A percentile compares a stretch with the other conserved stretches of the same genome.
phyloP scores from a whole-genome alignment of 2,329 filamentous ascomycete genomes.

The Plenodomus tracheiphilus region DNA sequence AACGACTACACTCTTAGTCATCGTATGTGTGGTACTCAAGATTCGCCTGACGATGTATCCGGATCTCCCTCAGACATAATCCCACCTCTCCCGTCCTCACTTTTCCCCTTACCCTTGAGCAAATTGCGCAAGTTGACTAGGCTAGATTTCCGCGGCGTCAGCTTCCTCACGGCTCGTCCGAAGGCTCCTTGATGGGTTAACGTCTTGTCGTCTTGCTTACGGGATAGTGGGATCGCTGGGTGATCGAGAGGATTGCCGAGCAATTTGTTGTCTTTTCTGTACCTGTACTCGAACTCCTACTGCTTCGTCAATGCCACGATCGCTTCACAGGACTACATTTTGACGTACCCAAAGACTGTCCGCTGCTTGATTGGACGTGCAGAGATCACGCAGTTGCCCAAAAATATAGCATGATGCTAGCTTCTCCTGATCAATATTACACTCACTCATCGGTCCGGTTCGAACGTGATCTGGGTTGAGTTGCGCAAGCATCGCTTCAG shows the following conservation, averaged over 20 bases:
- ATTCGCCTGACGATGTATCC: conserved; percentile 11
- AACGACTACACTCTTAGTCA: no score
- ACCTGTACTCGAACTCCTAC: conserved; percentile 41
- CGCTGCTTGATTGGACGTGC: conserved; percentile 30
- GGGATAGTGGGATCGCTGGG: conserved; percentile 13
- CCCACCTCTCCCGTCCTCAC: conserved; percentile 15
- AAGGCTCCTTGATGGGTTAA: conserved; percentile 23
- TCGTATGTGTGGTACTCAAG: not conserved
- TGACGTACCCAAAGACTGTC: conserved; percentile 39
- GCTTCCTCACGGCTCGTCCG: conserved; percentile 36
- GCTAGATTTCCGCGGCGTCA: conserved; percentile 41
- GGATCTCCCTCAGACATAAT: not conserved
- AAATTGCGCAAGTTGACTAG: conserved; percentile 40
- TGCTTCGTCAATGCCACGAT: not conserved
- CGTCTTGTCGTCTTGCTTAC: conserved; percentile 24
- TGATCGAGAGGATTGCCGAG: conserved; percentile 20
- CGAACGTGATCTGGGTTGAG: conserved; percentile 15
- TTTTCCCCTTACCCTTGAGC: conserved; percentile 36
- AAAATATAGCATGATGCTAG: conserved; percentile 34
- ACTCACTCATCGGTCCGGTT: conserved; percentile 24
- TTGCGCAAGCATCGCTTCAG: conserved; percentile 30
- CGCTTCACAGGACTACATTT: not conserved
- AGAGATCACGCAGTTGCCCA: conserved; percentile 35
- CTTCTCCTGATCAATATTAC: conserved; percentile 29
- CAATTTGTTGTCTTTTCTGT: conserved; percentile 34